Base-by-base conservation (phyloP, 768 basidiomycete genomes). In the Tricholoma furcatifolium region DNA sequence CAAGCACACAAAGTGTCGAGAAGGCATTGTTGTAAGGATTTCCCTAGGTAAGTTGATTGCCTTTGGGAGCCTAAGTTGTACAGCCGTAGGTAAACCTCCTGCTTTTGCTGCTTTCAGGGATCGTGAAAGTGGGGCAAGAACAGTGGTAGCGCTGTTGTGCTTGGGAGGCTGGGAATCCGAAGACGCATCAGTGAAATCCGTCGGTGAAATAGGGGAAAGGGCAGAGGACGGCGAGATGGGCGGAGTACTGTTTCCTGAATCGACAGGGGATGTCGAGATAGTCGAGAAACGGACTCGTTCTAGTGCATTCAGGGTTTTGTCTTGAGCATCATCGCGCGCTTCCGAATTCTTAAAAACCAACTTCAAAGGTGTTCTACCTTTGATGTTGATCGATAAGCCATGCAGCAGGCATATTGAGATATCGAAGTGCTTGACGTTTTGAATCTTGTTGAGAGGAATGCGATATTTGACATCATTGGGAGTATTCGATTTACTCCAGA, bases 1-100 rank as follows among this genome's bases (percentile, higher is more conserved):
- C 41, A 88, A 64, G 61, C 80, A 81, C 4, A 81, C 75, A 62
- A 86, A 86, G 59, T 84, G 84, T 40, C 76, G 69, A 12, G 75
- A 63, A 6, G 68, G 64, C 42, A 63, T 47, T 9, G 48, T 62
- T 12, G 65, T 51, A 10, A 78, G 58, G 12, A 70, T 56, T 20
- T 67, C 67, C 8, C 60, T 57, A 1, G 77, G 78, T n/a, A 79
- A 51, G 58, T 79, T 82, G 55, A 82, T 74, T 15, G 71, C 70
- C 61, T 76, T 80, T 10, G 81, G 78, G 6, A 81, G 49, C 6
- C 62, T 55, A 5, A 66, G 50, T 21, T 64, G 63, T 36, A 73
- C 31, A 21, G 68, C 62, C 21, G 51, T 41, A 3, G 73, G 65
- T 9, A 76, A 51, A 21, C 65, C 66, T 15, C 58, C 55, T 0